phyloP scores from a whole-genome alignment of 192 early-diverging fungal genomes.

The Coemansia sp. region DNA sequence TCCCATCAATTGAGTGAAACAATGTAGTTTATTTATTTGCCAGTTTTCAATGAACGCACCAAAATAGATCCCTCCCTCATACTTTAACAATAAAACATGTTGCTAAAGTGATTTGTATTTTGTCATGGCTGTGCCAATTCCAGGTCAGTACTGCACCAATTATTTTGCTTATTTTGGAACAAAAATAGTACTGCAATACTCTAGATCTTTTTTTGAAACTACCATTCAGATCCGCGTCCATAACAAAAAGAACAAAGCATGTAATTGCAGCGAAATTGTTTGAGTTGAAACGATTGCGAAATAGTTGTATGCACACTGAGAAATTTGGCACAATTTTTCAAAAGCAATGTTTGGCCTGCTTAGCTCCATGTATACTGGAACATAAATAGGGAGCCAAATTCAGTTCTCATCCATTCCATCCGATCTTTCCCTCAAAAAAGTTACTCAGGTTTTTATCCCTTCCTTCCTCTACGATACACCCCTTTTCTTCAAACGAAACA shows the following conservation, averaged over 20 bases:
- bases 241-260: neutral
- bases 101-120: neutral
- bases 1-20: neutral
- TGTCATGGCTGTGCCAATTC: neutral
- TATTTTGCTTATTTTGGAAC: neutral
- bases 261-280: neutral
- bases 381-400: constrained; percentile 1
- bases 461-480: neutral
- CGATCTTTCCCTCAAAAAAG: neutral
- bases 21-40: neutral
- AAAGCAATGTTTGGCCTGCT: too few relatives aligned
- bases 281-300: neutral
- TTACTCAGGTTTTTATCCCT: neutral
- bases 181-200: neutral
- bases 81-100: neutral
- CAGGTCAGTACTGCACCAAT: neutral
- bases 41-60: too few relatives aligned
- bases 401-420: neutral
- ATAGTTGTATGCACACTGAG: too few relatives aligned
- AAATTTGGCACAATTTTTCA: too few relatives aligned
- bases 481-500: neutral
- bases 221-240: neutral
- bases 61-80: neutral
- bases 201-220: neutral
- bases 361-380: neutral